Evolutionary conservation across 202 grass and related monocot species (phyloP).

Genomic region (Panicum virgatum): DNA sequence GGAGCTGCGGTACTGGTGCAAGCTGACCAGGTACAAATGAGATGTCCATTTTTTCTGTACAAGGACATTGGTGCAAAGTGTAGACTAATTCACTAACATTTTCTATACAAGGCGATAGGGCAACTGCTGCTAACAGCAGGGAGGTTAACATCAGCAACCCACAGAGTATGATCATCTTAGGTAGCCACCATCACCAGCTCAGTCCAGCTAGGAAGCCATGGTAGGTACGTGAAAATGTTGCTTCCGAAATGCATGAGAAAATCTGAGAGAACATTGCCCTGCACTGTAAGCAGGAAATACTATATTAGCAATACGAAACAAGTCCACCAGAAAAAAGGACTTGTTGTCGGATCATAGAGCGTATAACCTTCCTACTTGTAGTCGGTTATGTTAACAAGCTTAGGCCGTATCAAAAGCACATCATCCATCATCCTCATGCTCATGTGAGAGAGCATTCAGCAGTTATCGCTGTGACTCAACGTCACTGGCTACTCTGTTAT

Average conservation of each 20-base stretch:
- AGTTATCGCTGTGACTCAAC: conserved; percentile 56
- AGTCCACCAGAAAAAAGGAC: conserved; percentile 30
- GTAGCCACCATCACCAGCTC: not conserved
- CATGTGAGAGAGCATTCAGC: not conserved
- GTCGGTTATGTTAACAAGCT: conserved; percentile 24
- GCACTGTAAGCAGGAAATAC: not conserved
- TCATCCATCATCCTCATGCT: conserved; percentile 31
- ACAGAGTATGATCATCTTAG: not conserved
- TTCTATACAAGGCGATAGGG: not conserved
- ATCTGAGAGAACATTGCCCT: not conserved
- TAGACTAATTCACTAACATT: not conserved
- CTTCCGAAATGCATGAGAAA: not conserved
- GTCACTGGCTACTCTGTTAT: conserved; percentile 40
- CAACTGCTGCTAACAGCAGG: not conserved
- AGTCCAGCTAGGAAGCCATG: not conserved
- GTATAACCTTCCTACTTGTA: conserved; percentile 16
- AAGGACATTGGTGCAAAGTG: not conserved
- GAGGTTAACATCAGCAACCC: conserved; percentile 7
- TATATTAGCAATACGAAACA: conserved; percentile 28
- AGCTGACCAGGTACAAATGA: conserved; percentile 10
- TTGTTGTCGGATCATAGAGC: not conserved
- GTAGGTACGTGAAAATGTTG: not conserved
- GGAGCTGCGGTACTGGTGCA: not conserved
- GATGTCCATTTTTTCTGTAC: not conserved
- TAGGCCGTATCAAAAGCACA: not conserved